Evolutionary conservation across 2,329 filamentous ascomycete species (phyloP), one percentile per base, ranked within the genome.

Genomic region (Penicillium hordei): DNA sequence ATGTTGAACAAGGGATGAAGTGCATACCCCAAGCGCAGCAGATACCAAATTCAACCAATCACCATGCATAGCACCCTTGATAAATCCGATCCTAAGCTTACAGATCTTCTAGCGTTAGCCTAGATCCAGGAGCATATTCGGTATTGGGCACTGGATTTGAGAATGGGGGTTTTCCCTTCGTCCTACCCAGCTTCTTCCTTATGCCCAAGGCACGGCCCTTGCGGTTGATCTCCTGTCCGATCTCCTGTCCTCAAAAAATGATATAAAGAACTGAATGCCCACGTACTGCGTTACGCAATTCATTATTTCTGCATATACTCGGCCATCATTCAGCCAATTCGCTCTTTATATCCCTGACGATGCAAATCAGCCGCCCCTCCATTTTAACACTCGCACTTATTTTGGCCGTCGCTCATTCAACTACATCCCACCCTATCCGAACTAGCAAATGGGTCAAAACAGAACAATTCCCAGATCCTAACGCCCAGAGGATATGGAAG

Each of bases 1-100:
- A 40, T 33, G 25, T 46, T 38, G 7, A 67, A 63, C 60, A 64
- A 67, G 64, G 65, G 65, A 57, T 52, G 15, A 48, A 58, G 33
- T 44, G 51, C 56, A 63, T 65, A 63, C 59, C 58, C 21, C 31
- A 29, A 55, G 40, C 48, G 21, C 57, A 45, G 13, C 27, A 40
- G 19, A 55, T 21, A 34, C 50, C 38, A 51, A 42, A 25, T n/a
- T 25, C 31, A 50, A 15, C 58, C 60, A 64, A 64, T 53, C 38
- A 62, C 17, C 25, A 51, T 9, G 33, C 31, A 17, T 10, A 36
- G 9, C 17, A 34, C 27, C 38, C 27, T 50, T 5, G 13, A 40
- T 23, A 29, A 55, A 53, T 39, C 50, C 6, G 2, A 33, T 48
- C 8, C 13, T 31, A 36, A 48, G n/a, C 17, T 19, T 48, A 27